A percentile compares a stretch with the other conserved stretches of the same genome.
These are phyloP conservation scores for Cubamyces sp. DNA, from an alignment of 768 basidiomycete species.

Conservation along the genomic window DNA sequence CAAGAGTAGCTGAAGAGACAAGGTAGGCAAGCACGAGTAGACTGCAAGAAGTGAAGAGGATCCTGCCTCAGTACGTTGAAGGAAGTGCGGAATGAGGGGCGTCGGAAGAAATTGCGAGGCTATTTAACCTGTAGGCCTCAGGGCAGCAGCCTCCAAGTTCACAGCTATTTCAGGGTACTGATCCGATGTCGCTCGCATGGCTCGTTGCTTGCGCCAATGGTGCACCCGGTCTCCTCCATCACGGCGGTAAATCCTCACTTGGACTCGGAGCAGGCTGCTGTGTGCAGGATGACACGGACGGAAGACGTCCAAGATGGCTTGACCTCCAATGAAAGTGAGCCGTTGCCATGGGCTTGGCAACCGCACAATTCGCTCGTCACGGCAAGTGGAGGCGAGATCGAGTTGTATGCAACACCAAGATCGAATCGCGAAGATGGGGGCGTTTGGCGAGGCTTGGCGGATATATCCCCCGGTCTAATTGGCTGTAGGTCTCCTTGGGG, in stretches of 20 bases:
- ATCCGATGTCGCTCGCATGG: no score
- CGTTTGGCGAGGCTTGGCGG: background rate
- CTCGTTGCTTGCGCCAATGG: background rate
- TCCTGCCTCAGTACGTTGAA: constrained; percentile 23
- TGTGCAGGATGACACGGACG: no score
- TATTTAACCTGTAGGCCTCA: background rate
- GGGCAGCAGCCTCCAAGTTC: no score
- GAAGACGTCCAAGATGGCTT: background rate
- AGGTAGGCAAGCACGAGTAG: constrained; percentile 1
- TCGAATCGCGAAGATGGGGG: background rate
- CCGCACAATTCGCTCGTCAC: background rate
- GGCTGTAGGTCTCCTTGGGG: background rate
- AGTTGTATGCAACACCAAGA: background rate
- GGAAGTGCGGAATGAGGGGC: background rate
- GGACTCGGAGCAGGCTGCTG: no score
- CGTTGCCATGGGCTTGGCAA: background rate
- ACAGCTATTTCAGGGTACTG: no score
- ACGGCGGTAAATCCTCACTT: no score
- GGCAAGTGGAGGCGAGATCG: background rate
- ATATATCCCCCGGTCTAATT: background rate
- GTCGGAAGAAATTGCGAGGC: background rate
- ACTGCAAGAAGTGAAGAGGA: constrained; percentile 19
- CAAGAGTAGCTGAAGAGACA: background rate
- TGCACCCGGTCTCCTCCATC: background rate
- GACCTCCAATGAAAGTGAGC: background rate